Base-by-base conservation (phyloP, 2,329 filamentous ascomycete species). In the Byssochlamys sp. region DNA sequence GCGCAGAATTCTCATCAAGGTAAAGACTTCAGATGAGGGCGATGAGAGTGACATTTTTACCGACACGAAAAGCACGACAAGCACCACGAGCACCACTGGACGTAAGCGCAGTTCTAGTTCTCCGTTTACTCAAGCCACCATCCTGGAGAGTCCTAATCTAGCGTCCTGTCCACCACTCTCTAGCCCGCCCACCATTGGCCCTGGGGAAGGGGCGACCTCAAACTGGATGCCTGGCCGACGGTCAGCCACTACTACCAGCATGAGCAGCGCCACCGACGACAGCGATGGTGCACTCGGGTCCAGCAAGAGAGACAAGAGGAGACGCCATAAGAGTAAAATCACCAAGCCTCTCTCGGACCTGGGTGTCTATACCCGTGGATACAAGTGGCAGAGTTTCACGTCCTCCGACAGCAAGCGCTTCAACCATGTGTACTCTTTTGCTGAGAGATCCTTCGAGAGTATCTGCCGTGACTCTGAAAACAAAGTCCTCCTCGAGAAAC, bases 371-470 rank as follows among this genome's bases (percentile, higher is more conserved):
- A 80, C 83, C n/a, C 80, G 82, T 61, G 85, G 85, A 26, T 83
- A 96, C 72, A 96, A 95, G 70, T 96, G 94, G 71, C 82, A 83
- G 33, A 88, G 89, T 49, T 96, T 96, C 68, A 84, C 86, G 57
- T 82, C 83, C 11, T 78, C 85, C 0, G 89, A 92, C 60, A 91
- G 90, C 65, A 90, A 90, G 75, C 84, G 84, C 49, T 94, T 85
- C 77, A 97, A 97, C 72, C 94, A 99, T 75, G 89, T 97, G 65
- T 91, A 94, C 72, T 97, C 94, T 0, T 91, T 97, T 75, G 90
- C 90, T 70, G 94, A 99, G 76, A 85, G 86, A 58, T 90, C 87
- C 4, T 96, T 96, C 66, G 85, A 90, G 65, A 88, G 85, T 67
- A 84, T 94, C 66, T 91, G 86, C 67, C 87, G 86, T 62, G 85